These are phyloP conservation scores for Aspergillus campestris DNA, from an alignment of 495 filamentous ascomycete genomes.

Conservation along the genomic window DNA sequence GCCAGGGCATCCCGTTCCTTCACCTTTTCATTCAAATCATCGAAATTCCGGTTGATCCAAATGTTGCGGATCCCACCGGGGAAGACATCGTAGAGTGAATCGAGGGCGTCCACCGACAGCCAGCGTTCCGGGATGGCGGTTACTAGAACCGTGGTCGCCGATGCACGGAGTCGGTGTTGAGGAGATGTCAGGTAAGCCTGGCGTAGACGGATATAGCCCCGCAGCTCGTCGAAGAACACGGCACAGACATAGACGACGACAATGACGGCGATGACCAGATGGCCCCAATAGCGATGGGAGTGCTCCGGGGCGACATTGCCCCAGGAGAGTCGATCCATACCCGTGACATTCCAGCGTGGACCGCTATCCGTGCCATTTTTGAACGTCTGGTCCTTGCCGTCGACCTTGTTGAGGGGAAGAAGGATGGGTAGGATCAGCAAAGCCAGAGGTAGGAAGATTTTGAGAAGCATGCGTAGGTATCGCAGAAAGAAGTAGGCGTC, in stretches of 20 bases:
- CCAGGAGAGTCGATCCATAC: conserved; percentile 78
- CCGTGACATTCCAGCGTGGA: conserved; percentile 45
- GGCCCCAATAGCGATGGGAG: conserved; percentile 77
- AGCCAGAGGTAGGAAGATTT: conserved; percentile 81
- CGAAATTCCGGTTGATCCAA: conserved; percentile 91
- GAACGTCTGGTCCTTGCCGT: conserved; percentile 54
- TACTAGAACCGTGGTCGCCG: conserved; percentile 90
- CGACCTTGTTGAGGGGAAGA: conserved; percentile 71
- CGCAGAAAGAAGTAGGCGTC: conserved; percentile 98
- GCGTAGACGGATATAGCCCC: conserved; percentile 86
- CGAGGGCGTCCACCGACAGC: conserved; percentile 72
- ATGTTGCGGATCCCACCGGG: conserved; percentile 93
- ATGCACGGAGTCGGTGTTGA: conserved; percentile 89
- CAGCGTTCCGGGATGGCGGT: conserved; percentile 83
- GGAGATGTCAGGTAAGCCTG: conserved; percentile 94
- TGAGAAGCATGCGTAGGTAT: conserved; percentile 85
- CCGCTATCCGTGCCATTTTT: conserved; percentile 32
- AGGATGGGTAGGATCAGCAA: conserved; percentile 76
- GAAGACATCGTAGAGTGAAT: conserved; percentile 89
- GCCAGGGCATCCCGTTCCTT: conserved; percentile 66
- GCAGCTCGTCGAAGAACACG: conserved; percentile 79
- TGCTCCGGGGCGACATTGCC: conserved; percentile 72
- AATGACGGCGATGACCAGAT: conserved; percentile 72
- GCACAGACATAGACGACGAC: conserved; percentile 78
- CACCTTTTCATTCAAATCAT: conserved; percentile 81